Base-by-base conservation (phyloP, 2,329 filamentous ascomycete species). In the Ophiocordyceps robertsii region DNA sequence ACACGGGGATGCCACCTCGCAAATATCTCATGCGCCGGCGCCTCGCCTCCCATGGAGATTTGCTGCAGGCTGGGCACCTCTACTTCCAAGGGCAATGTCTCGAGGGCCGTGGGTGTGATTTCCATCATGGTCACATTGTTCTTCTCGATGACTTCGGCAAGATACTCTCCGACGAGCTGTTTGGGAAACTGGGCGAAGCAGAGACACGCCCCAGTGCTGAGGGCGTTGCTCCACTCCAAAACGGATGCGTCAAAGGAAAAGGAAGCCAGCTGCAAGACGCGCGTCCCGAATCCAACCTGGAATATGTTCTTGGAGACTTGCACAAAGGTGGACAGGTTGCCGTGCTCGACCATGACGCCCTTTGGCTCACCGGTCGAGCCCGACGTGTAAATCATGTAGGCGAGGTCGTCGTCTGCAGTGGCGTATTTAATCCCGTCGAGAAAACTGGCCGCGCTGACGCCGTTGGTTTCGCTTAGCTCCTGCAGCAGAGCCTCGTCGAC, bases 241-340 rank as follows among this genome's bases (percentile, higher is more conserved):
- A 44, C 39, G 11, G 43, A 44, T 13, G 39, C 43, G 16, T 44
- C 43, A 36, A 44, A 44, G n/a, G 43, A 38, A 32, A 44, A 44
- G 16, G 43, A 44, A 6, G 43, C 39, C 29, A 44, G 37, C 40
- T 44, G 43, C 11, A 44, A 29, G 21, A 42, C 17, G 17, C 43
- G 39, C 1, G 43, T 37, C 12, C 43, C 43, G 17, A 38, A 44
- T 1, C 43, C 43, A 37, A 40, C 36, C 16, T 42, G 39, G 14
- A 44, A 42, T 4, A 42, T 21, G 16, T 35, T 29, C 16, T 24
- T 44, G 12, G 43, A 36, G 17, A 35, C 35, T 29, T 31, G 39
- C 13, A 42, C 40, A 24, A 42, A 42, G 11, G 43, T 19, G 3
- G 43, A 29, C 29, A 44, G 16, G 17, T 29, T 42, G 7, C 43